Evolutionary conservation across 257 asterid genomes (phyloP), one percentile per base, ranked within the genome.

Genomic region (Coffea canephora): DNA sequence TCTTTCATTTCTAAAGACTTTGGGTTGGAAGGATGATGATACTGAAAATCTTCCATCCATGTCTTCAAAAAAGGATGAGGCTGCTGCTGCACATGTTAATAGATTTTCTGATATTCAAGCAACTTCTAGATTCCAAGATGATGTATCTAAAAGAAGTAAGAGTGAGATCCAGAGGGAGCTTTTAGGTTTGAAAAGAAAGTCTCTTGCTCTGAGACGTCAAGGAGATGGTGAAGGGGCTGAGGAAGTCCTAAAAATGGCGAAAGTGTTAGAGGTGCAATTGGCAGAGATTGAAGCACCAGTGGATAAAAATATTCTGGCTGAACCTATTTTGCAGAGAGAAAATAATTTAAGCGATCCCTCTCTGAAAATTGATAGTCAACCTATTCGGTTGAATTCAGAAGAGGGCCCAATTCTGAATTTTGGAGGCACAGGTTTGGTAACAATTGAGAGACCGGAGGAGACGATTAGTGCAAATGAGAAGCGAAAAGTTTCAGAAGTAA

Each of bases 1-100:
- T 87, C 89, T 94, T 74, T 88, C 98, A 41, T 87, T 92, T 73
- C 82, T 96, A 88, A 89, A 90, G 87, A 90, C 87, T 87, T 80
- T 96, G 89, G 99, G 98, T 62, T 96, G 97, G 97, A 87, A 90
- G 71, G 98, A 92, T 67, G 97, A 90, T 70, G 85, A 82, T 71
- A 87, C 83, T 75, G 84, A 80, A 31, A 86, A 81, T 16, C 62
- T 39, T 55, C 74, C 84, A 5, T 61, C 83, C 10, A 23, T 76
- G 8, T 71, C 82, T 45, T 74, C 79, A 75, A 74, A 78, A 79
- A 88, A 68, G 75, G 69, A 73, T 67, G 75, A 52, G 9, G 69
- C n/a, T 68, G 59, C 83, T 78, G 75, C 84, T 61, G 57, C 52
- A 57, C 41, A 69, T 77, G 48, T 52, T 2, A 83, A 71, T 62